A percentile compares a stretch with the other conserved stretches of the same genome.
Evolutionary conservation across 78 protist genomes (phyloP).

Genomic region (Dictyostelium brefeldianum): DNA sequence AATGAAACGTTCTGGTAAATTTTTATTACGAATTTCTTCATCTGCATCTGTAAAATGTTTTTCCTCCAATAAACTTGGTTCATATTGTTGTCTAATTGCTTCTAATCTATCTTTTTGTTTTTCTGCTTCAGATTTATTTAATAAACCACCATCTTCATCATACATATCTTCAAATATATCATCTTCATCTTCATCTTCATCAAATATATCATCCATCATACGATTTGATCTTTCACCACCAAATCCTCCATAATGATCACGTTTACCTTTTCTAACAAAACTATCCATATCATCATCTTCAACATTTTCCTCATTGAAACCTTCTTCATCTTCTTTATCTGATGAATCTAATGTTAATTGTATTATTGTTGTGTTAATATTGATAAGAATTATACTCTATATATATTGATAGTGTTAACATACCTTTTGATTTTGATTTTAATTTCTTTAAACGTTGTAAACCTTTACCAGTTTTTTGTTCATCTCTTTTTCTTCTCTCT

Average conservation of each 20-base stretch:
- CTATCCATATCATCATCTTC: conserved; percentile 27
- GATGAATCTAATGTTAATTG: not conserved
- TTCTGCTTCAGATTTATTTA: conserved; percentile 21
- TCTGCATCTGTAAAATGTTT: conserved; percentile 82
- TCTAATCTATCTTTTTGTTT: conserved; percentile 32
- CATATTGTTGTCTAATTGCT: conserved; percentile 74
- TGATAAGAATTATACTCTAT: no score
- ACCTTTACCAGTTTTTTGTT: not conserved
- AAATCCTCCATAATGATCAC: not conserved
- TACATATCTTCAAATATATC: conserved; percentile 12
- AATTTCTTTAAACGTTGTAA: conserved; percentile 31
- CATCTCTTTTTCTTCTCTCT: conserved; percentile 10
- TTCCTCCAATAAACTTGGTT: conserved; percentile 74
- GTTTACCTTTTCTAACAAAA: conserved; percentile 26
- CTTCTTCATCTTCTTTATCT: conserved; percentile 23
- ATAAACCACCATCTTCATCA: not conserved
- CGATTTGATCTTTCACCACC: not conserved
- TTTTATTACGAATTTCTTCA: conserved; percentile 71
- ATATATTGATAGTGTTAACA: no score
- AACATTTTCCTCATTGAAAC: not conserved
- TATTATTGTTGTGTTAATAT: not conserved
- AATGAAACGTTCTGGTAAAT: conserved; percentile 76
- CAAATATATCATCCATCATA: conserved; percentile 5
- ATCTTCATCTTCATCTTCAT: conserved; percentile 39
- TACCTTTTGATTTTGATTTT: conserved; percentile 41